phyloP scores from a whole-genome alignment of 2,329 filamentous ascomycete genomes.

The Ramularia collo-cygni region DNA sequence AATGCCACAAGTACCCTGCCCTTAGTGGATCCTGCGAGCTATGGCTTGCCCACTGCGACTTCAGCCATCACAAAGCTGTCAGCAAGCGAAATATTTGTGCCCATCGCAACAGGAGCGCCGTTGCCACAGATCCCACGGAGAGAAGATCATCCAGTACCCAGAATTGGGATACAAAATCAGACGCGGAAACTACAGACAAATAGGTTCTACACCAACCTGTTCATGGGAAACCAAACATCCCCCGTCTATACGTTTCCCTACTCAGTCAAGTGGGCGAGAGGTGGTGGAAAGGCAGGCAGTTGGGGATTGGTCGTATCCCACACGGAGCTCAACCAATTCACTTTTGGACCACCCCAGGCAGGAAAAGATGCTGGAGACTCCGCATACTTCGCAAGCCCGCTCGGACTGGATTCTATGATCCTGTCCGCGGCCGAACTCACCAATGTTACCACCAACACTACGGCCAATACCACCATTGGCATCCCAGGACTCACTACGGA shows the following conservation, averaged over 20 bases:
- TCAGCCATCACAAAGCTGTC: constrained; percentile 19
- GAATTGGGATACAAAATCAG: constrained; percentile 34
- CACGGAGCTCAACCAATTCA: constrained; percentile 59
- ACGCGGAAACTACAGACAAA: constrained; percentile 58
- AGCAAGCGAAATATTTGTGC: constrained; percentile 34
- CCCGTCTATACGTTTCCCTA: constrained; percentile 65
- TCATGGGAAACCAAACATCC: constrained; percentile 63
- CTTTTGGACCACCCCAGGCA: constrained; percentile 22
- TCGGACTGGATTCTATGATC: constrained; percentile 73
- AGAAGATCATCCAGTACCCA: constrained; percentile 36
- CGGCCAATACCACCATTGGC: background rate
- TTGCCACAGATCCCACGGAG: constrained; percentile 35
- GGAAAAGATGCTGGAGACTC: constrained; percentile 47
- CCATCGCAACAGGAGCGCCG: constrained; percentile 36
- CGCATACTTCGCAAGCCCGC: constrained; percentile 68
- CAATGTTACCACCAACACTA: constrained; percentile 41
- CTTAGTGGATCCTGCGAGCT: constrained; percentile 24
- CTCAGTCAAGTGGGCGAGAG: constrained; percentile 39
- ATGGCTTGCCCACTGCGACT: constrained; percentile 21
- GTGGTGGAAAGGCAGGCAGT: constrained; percentile 52
- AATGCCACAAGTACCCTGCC: constrained; percentile 23
- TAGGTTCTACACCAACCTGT: constrained; percentile 66
- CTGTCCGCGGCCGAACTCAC: constrained; percentile 72
- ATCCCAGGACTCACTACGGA: constrained; percentile 41
- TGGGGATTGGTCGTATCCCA: constrained; percentile 77